Evolutionary conservation across 768 basidiomycete genomes (phyloP), one percentile per base, ranked within the genome.

Genomic region (Tephrocybe rancida): DNA sequence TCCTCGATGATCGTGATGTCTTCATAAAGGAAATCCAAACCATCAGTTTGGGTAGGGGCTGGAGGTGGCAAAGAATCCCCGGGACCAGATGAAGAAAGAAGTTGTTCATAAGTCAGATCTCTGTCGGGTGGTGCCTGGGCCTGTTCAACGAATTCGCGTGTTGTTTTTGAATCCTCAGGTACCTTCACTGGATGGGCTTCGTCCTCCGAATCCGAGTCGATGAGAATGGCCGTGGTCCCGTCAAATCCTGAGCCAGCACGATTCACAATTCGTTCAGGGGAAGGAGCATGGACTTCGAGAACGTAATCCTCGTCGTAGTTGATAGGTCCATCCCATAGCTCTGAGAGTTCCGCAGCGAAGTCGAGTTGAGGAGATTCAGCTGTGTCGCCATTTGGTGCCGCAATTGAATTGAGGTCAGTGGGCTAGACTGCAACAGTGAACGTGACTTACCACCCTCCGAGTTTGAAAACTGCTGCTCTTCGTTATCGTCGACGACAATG

Each of bases 251-350:
- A 16, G 19, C 66, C 68, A 3, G 76, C 54, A 25, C 65, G 59
- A 54, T 74, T 62, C 14, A 69, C 61, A 48, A 58, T 55, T 3
- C 60, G 44, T 3, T 48, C 57, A 14, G 45, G 44, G 13, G 44
- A 24, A 26, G 57, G 44, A 16, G 72, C 25, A 47, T 80, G 77
- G 1, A 78, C 80, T 11, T 76, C 79, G 5, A 76, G 69, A 53
- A 75, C 76, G 53, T 69, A 74, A 58, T 78, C 77, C 55, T 77
- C 75, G 0, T 76, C 73, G 39, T 71, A 74, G 5, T 64, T 69
- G 24, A 62, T 64, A 5, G 77, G 71, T 22, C 70, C 74, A 30
- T 60, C 59, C 78, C 77, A 79, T 25, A 69, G 69, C 59, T 79
- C 76, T 18, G 61, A 56, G 18, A 79, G 52, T 6, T 73, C 70